Conservation (phyloP, 345 rosid genomes). For the Euphorbia peplus region DNA sequence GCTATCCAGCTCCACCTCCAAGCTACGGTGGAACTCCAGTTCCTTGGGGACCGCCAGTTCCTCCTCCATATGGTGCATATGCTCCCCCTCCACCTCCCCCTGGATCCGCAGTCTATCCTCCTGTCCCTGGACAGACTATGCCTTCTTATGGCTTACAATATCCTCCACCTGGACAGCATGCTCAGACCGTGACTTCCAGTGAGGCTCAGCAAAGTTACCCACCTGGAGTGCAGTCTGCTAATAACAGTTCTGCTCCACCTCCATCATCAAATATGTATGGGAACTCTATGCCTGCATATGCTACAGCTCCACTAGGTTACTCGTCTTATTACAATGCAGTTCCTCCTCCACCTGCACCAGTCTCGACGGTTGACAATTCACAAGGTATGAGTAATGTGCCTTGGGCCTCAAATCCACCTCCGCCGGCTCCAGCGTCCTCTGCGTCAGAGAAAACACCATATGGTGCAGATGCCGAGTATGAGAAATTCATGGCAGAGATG, state of each 20-base stretch:
- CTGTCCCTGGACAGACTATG: slow-evolving; percentile 84
- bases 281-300: slow-evolving; percentile 58
- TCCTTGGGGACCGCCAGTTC: slow-evolving; percentile 93
- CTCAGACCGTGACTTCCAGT: slow-evolving; percentile 44
- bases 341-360: slow-evolving; percentile 59
- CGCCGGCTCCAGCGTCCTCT: slow-evolving; percentile 19
- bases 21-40: slow-evolving; percentile 39
- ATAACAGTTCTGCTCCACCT: slow-evolving; percentile 48
- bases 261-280: slow-evolving; percentile 50
- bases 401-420: slow-evolving; percentile 48
- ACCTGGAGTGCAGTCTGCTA: slow-evolving; percentile 84
- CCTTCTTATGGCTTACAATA: slow-evolving; percentile 81
- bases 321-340: slow-evolving; percentile 71
- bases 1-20: slow-evolving; percentile 44
- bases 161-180: slow-evolving; percentile 65
- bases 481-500: slow-evolving; percentile 98
- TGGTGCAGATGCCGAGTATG: slow-evolving; percentile 85
- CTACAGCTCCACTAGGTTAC: slow-evolving; percentile 50
- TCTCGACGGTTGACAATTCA: slow-evolving; percentile 49
- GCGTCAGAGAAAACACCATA: slow-evolving; percentile 44
- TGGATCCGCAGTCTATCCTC: slow-evolving; percentile 61
- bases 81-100: slow-evolving; percentile 73
- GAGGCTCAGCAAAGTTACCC: slow-evolving; percentile 82
- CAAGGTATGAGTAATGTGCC: slow-evolving; percentile 62
- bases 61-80: slow-evolving; percentile 73